Evolutionary conservation across 176 grass and related monocot genomes (phyloP).

Genomic region (Ananas comosus): DNA sequence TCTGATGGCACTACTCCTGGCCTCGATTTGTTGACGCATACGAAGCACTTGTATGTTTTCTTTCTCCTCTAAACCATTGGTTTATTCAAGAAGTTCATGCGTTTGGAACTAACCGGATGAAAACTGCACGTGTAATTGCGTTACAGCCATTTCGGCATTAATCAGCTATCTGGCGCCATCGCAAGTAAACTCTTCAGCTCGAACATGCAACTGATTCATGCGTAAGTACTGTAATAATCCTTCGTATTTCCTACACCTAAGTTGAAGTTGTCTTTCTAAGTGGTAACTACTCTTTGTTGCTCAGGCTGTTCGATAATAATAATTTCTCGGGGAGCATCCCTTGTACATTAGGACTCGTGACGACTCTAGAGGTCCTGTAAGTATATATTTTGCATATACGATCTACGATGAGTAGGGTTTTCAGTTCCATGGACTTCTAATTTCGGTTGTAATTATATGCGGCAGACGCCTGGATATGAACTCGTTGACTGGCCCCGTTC

Average conservation of each 20-base stretch:
- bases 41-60: slow-evolving; percentile 69
- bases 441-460: neutral
- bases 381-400: slow-evolving; percentile 9
- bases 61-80: neutral
- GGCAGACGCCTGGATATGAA: slow-evolving; percentile 66
- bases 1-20: slow-evolving; percentile 51
- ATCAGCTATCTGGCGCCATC: slow-evolving; percentile 66
- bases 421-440: neutral
- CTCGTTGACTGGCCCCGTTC: slow-evolving; percentile 44
- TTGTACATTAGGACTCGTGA: slow-evolving; percentile 44
- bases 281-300: slow-evolving; percentile 6
- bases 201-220: slow-evolving; percentile 58
- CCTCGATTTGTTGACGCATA: slow-evolving; percentile 53
- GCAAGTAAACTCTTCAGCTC: slow-evolving; percentile 59
- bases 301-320: slow-evolving; percentile 86
- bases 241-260: neutral
- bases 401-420: neutral
- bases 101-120: neutral
- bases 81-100: neutral
- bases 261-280: neutral
- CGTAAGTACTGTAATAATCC: slow-evolving; percentile 30
- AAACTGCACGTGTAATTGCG: slow-evolving; percentile 3
- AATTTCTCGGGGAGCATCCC: slow-evolving; percentile 67
- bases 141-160: slow-evolving; percentile 68
- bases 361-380: slow-evolving; percentile 64